Evolutionary conservation across 1,139 yeast species (phyloP).

Genomic region (Yamadazyma friedrichii): DNA sequence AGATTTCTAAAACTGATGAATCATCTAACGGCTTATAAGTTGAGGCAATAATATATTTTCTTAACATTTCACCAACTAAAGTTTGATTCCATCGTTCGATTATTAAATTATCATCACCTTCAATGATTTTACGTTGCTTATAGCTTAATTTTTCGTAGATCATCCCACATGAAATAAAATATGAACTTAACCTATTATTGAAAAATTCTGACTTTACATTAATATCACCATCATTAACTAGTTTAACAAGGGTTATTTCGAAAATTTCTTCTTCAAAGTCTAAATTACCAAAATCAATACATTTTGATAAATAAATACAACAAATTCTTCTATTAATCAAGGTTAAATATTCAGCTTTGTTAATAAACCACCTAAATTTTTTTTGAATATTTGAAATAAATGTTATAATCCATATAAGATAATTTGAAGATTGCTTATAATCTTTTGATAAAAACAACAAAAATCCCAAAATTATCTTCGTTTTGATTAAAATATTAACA

Average conservation of each 20-base stretch:
- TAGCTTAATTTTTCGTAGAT: conserved; percentile 1
- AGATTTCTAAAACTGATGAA: conserved; percentile 25
- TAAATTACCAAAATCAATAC: conserved; percentile 16
- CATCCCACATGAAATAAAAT: conserved; percentile 13
- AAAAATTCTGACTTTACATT: conserved; percentile 17
- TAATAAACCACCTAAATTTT: conserved; percentile 9
- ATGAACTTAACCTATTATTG: conserved; percentile 14
- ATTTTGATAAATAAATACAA: conserved; percentile 15
- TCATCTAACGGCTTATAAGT: conserved; percentile 34
- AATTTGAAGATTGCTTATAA: conserved; percentile 11
- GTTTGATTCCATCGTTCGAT: conserved; percentile 12
- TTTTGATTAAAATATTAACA: conserved; percentile 8
- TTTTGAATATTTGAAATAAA: conserved; percentile 14
- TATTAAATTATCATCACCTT: conserved; percentile 8
- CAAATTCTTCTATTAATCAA: conserved; percentile 14
- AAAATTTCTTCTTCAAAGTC: conserved; percentile 13
- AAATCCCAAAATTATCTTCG: conserved; percentile 13
- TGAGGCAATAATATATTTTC: conserved; percentile 31
- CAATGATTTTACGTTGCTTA: not conserved
- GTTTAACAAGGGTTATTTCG: conserved; percentile 11
- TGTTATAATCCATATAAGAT: conserved; percentile 22
- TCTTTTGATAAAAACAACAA: conserved; percentile 12
- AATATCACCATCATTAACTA: conserved; percentile 11
- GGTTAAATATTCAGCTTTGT: conserved; percentile 16
- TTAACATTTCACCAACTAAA: conserved; percentile 27